Conservation (phyloP, 176 grass and related monocot genomes). For the Secale cereale region DNA sequence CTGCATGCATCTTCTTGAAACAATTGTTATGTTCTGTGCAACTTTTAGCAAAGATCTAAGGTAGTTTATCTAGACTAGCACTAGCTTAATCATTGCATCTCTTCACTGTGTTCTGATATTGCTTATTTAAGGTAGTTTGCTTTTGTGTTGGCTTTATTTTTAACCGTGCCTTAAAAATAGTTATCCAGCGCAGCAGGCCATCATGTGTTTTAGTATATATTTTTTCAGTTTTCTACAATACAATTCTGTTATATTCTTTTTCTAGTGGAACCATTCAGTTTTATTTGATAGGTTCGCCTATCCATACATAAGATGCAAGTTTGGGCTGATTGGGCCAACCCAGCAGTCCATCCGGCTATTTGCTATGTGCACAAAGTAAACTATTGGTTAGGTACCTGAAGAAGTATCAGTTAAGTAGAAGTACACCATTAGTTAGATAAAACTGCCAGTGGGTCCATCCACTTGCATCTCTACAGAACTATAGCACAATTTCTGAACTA, state of each 20-base stretch:
- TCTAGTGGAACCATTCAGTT: not conserved
- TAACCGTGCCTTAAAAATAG: not conserved
- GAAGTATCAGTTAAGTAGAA: not conserved
- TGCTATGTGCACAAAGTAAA: conserved; percentile 4
- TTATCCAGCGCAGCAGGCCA: not conserved
- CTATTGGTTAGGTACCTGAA: not conserved
- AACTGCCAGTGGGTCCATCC: not conserved
- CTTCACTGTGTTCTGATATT: not conserved
- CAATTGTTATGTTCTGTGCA: not conserved
- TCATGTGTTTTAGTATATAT: not conserved
- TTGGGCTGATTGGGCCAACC: conserved; percentile 16
- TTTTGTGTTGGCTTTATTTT: conserved; percentile 4
- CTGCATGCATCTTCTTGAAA: not conserved
- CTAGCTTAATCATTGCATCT: not conserved
- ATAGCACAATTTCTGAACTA: not conserved
- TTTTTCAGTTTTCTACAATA: not conserved
- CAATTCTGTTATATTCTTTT: not conserved
- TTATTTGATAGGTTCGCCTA: not conserved
- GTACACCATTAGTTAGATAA: not conserved
- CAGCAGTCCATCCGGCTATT: not conserved
- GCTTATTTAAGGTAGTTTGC: not conserved
- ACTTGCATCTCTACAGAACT: not conserved
- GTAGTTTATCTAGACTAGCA: not conserved
- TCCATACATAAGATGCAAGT: not conserved
- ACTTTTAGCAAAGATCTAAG: not conserved